Conservation (phyloP, 139 green algal genomes). For the Coelastrella sp. region DNA sequence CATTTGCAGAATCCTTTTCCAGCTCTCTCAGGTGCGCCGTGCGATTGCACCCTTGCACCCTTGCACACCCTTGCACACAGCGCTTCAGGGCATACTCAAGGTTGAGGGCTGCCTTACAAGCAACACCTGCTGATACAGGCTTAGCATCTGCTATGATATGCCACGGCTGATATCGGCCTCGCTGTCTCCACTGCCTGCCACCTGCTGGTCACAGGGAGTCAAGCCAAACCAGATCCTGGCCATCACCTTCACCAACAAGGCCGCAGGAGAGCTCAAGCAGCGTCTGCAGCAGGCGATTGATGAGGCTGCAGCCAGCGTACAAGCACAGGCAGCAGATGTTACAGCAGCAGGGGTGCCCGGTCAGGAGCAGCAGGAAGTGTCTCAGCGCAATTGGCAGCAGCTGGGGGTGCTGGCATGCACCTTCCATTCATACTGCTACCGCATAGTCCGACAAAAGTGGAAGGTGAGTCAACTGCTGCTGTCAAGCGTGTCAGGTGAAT, state of each 20-base stretch:
- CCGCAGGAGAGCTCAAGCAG: slow-evolving; percentile 51
- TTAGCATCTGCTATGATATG: not conserved
- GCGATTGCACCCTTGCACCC: not conserved
- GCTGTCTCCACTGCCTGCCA: not conserved
- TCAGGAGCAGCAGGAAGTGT: not conserved
- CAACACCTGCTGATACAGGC: not conserved
- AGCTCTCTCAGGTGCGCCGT: slow-evolving; percentile 25
- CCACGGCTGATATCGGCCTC: not conserved
- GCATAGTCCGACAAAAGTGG: not conserved
- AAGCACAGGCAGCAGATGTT: not conserved
- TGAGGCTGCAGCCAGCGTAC: not conserved
- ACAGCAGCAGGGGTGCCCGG: slow-evolving; percentile 1
- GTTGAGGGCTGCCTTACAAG: not conserved
- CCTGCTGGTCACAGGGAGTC: not conserved
- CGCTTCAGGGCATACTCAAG: not conserved
- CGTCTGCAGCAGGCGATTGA: slow-evolving; percentile 18
- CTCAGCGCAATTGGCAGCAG: not conserved
- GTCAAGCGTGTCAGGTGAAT: not conserved
- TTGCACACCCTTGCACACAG: not conserved
- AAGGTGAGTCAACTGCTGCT: not conserved
- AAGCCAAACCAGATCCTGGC: slow-evolving; percentile 33
- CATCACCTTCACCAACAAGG: slow-evolving; percentile 64
- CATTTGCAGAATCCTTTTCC: slow-evolving; percentile 39
- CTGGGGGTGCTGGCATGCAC: slow-evolving; percentile 41
- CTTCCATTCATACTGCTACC: slow-evolving; percentile 48